Evolutionary conservation across 345 rosid species (phyloP), one percentile per base, ranked within the genome.

Genomic region (Corymbia maculata): DNA sequence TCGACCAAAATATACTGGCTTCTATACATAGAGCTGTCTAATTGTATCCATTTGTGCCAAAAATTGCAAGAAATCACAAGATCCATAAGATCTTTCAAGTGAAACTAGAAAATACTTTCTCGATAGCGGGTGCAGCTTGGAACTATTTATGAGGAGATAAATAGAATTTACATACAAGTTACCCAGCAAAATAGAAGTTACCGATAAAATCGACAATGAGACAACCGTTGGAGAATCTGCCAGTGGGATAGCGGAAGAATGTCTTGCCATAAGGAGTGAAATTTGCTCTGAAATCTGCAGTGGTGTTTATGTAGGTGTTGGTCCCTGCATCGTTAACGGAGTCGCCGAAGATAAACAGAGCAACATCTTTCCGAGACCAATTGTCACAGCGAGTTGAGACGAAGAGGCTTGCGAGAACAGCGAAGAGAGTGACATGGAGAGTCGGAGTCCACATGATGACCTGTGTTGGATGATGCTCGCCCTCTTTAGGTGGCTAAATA

Each of bases 171-270:
- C 36, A n/a, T 4, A n/a, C 0, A 16, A 64, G 36, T 64, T 64
- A 64, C 75, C 36, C 75, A 3, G 70, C 3, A 64, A 17, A 24
- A 24, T 17, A 61, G 42, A 14, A 32, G 87, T 45, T 88, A 94
- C 95, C 94, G 1, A 94, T 90, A 55, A 93, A 94, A 90, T 94
- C 94, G 0, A 94, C 89, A 87, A 94, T 90, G 4, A 93, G 36
- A 32, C 94, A 92, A 10, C 95, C 97, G 45, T 94, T 92, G 1
- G 92, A 92, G 51, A 86, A 88, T 87, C 95, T 94, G 1, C 95
- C 95, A 6, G 94, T 93, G 1, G 95, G 91, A 22, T 85, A 87
- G 32, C 89, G 88, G 89, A 93, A 92, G 88, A 91, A 91, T 42
- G 91, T 91, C 51, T 93, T 79, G 9, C 95, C 95, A 19, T 92